A percentile compares a stretch with the other conserved stretches of the same genome.
Conservation (phyloP, 345 rosid species). For the Eucalyptus marginata region DNA sequence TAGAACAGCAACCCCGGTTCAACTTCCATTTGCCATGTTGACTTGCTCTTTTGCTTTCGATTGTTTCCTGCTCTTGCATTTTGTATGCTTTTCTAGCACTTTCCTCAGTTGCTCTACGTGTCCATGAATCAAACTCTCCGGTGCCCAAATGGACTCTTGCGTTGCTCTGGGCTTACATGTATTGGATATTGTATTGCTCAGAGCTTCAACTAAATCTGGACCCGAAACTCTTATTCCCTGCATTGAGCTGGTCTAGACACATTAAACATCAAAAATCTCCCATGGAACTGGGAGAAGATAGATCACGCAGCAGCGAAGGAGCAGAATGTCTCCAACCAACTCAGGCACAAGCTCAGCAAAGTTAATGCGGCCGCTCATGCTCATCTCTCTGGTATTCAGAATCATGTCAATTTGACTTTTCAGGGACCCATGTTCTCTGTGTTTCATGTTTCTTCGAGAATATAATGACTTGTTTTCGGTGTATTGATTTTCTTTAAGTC, state of each 20-base stretch:
- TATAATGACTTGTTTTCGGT: not conserved
- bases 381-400: slow-evolving; percentile 62
- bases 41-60: not conserved
- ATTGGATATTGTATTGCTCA: no score
- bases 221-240: not conserved
- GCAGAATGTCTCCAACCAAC: slow-evolving; percentile 46
- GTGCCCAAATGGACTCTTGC: not conserved
- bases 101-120: rapidly evolving
- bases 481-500: not conserved
- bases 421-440: slow-evolving; percentile 29
- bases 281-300: slow-evolving; percentile 8
- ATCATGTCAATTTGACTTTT: slow-evolving; percentile 79
- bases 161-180: not conserved
- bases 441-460: not conserved
- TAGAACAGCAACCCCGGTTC: not conserved
- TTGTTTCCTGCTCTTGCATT: not conserved
- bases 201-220: no score
- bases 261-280: not conserved
- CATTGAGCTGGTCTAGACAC: not conserved
- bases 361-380: slow-evolving; percentile 59
- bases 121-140: not conserved
- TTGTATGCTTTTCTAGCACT: not conserved
- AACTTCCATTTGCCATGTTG: not conserved
- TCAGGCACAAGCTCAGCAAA: slow-evolving; percentile 47
- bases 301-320: slow-evolving; percentile 40